Base-by-base conservation (phyloP, 1,139 yeast genomes). In the Candida labiduridarum region DNA sequence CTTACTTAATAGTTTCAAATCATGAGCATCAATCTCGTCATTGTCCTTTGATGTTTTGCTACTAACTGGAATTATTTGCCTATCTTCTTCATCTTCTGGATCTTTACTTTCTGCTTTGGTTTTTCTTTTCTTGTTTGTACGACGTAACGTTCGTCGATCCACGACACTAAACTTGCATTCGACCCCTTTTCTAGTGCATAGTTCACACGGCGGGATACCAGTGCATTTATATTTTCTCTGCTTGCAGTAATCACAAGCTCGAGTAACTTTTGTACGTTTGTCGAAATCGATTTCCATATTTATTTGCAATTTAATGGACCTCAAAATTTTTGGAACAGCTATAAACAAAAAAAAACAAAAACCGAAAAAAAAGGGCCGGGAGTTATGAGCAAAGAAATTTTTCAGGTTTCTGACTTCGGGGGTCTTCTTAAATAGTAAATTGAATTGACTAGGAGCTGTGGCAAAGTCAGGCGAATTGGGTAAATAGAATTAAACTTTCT, bases 201-300 rank as follows among this genome's bases (percentile, higher is more conserved):
- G 51, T 29, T 59, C 63, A 55, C 72, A 67, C 1, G 72, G 72
- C 5, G 62, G 53, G 27, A 54, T 57, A 4, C 72, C 72, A 38
- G 59, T 59, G 52, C 72, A 67, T 48, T 68, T 74, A 46, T 67
- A 69, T 52, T 73, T 73, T 38, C 76, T 55, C 49, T 66, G 65
- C 57, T 71, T 72, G 56, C 78, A 73, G 39, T 62, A 63, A 51
- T 71, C 74, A 57, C 78, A 73, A 31, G 78, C 78, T 33, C 66
- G 62, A 2, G 75, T 69, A 11, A 69, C 72, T 49, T 67, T 68
- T 33, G 65, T 64, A 35, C 71, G 45, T 53, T 59, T 59, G 15
- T 60, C 64, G 10, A 46, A 29, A 12, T 42, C 54, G 14, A 27
- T 33, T 5, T 49, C 52, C 48, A 45, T 48, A n/a, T 8, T 36